These are phyloP conservation scores for Massariosphaeria phaeospora DNA, from an alignment of 495 filamentous ascomycete genomes.

Conservation along the genomic window DNA sequence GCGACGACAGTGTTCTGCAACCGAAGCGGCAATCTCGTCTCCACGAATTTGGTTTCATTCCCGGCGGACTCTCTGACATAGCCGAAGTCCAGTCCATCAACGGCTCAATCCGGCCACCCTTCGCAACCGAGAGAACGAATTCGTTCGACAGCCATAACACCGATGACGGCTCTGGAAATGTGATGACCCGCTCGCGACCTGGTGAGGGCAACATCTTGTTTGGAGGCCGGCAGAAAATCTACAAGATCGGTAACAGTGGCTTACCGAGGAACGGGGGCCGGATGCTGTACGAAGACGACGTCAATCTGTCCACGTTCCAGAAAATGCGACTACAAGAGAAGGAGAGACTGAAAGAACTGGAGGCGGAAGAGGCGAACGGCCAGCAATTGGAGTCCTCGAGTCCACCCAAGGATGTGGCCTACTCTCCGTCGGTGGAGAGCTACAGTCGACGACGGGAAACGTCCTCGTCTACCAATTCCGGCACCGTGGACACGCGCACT, in stretches of 20 bases:
- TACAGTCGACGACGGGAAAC: conserved; percentile 78
- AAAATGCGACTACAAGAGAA: conserved; percentile 59
- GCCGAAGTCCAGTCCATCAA: conserved; percentile 80
- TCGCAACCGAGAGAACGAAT: conserved; percentile 47
- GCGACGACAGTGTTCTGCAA: conserved; percentile 85
- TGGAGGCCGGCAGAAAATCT: conserved; percentile 93
- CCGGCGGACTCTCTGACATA: conserved; percentile 69
- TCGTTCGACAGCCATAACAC: conserved; percentile 59
- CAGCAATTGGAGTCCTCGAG: conserved; percentile 45
- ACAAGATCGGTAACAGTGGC: conserved; percentile 64
- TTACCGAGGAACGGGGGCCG: conserved; percentile 47
- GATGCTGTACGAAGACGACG: conserved; percentile 78
- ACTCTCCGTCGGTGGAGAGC: conserved; percentile 55
- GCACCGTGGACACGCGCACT: conserved; percentile 59
- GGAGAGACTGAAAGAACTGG: conserved; percentile 43
- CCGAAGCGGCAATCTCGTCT: conserved; percentile 73
- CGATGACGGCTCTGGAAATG: conserved; percentile 72
- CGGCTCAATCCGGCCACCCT: conserved; percentile 57
- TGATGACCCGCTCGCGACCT: conserved; percentile 80
- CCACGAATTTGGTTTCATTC: conserved; percentile 47
- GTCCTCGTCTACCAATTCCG: conserved; percentile 79
- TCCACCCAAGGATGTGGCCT: conserved; percentile 32
- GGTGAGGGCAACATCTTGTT: conserved; percentile 91
- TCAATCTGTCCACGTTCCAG: conserved; percentile 75
- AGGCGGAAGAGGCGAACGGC: conserved; percentile 12